Percentiles rank a stretch among this genome's conserved stretches.
Conservation (phyloP, 768 basidiomycete species). For the Krasilnikovozyma curviuscula region DNA sequence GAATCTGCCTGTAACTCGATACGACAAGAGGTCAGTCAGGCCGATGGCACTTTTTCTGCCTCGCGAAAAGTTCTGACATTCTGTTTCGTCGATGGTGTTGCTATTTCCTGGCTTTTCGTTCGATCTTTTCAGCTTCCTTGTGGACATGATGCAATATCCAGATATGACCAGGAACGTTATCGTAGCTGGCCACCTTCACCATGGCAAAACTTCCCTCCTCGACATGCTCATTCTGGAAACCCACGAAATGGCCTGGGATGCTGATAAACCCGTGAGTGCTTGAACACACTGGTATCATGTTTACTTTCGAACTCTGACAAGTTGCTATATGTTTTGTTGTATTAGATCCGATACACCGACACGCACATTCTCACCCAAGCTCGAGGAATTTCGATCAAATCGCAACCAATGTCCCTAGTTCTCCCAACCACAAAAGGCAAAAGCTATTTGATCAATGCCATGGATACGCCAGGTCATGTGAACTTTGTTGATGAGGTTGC, state of each 20-base stretch:
- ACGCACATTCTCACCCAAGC: conserved; percentile 75
- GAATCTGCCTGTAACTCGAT: conserved; percentile 88
- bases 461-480: conserved; percentile 95
- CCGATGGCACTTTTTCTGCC: not conserved
- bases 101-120: not conserved
- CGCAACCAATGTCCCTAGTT: conserved; percentile 85
- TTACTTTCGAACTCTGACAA: not conserved
- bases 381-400: conserved; percentile 86
- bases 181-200: conserved; percentile 87
- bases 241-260: conserved; percentile 83
- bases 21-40: conserved; percentile 67
- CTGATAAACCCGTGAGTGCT: conserved; percentile 57
- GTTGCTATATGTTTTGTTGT: not conserved
- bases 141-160: conserved; percentile 77
- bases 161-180: conserved; percentile 93
- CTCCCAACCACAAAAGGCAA: conserved; percentile 69
- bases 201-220: conserved; percentile 90
- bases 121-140: conserved; percentile 45
- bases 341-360: conserved; percentile 77
- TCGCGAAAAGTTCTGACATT: not conserved
- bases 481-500: conserved; percentile 99
- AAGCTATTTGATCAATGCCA: conserved; percentile 76
- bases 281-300: conserved; percentile 1
- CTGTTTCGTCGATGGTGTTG: not conserved
- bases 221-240: conserved; percentile 97